Evolutionary conservation across 2,329 filamentous ascomycete species (phyloP).

Genomic region (Botrytis pseudocinerea): DNA sequence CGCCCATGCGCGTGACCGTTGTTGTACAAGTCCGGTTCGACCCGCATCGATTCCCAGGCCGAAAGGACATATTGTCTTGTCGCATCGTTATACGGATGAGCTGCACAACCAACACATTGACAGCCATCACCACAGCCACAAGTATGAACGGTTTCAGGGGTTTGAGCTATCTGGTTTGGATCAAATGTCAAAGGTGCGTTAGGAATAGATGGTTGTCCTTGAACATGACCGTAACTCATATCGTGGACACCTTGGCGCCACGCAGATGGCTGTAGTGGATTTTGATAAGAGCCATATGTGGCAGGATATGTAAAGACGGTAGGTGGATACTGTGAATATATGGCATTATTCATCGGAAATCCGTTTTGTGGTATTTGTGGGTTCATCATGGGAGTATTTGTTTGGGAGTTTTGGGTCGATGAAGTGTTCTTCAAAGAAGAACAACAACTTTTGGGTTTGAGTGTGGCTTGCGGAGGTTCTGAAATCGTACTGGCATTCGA

Average conservation of each 20-base stretch:
- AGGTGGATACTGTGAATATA: conserved; percentile 37
- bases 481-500: conserved; percentile 33
- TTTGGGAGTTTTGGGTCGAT: conserved; percentile 30
- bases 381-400: conserved; percentile 21
- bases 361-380: conserved; percentile 37
- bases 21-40: conserved; percentile 31
- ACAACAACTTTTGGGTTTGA: conserved; percentile 42
- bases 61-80: conserved; percentile 57
- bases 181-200: conserved; percentile 29
- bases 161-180: conserved; percentile 43
- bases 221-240: conserved; percentile 42
- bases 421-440: conserved; percentile 38
- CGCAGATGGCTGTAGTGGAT: conserved; percentile 55
- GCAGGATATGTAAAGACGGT: conserved; percentile 55
- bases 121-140: conserved; percentile 67
- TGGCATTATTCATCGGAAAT: conserved; percentile 29
- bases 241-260: conserved; percentile 52
- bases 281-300: conserved; percentile 55
- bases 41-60: conserved; percentile 42
- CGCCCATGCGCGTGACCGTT: conserved; percentile 28
- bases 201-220: conserved; percentile 32
- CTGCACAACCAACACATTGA: conserved; percentile 66
- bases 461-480: conserved; percentile 27
- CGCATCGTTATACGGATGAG: conserved; percentile 66
- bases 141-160: conserved; percentile 43